phyloP scores from a whole-genome alignment of 2,329 filamentous ascomycete species.

The Clarireedia monteithiana region DNA sequence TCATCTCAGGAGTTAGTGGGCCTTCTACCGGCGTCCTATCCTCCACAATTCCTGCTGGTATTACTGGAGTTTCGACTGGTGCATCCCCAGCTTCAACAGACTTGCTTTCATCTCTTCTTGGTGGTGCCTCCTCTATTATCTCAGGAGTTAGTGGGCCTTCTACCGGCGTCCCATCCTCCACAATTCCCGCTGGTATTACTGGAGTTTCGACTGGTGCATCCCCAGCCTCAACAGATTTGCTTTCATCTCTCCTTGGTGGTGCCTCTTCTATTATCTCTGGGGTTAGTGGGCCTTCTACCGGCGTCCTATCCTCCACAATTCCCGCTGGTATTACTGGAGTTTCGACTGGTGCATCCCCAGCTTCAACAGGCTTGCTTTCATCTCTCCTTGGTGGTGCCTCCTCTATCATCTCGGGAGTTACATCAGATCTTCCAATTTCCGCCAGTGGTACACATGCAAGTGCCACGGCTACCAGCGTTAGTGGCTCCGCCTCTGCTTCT shows the following conservation, averaged over 20 bases:
- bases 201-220: not conserved
- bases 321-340: not conserved
- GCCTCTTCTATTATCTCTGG: not conserved
- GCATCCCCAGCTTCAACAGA: not conserved
- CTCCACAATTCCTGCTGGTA: not conserved
- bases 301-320: not conserved
- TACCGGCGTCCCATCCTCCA: not conserved
- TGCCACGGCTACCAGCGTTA: not conserved
- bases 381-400: not conserved
- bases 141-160: not conserved
- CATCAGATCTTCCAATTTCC: not conserved
- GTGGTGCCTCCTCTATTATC: not conserved
- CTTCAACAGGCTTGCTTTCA: not conserved
- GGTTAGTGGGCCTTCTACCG: not conserved
- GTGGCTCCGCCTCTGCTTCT: not conserved
- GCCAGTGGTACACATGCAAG: not conserved
- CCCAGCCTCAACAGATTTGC: not conserved
- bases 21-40: not conserved
- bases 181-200: not conserved
- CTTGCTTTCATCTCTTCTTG: conserved; percentile 1
- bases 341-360: not conserved
- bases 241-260: not conserved
- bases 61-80: not conserved
- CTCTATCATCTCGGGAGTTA: not conserved
- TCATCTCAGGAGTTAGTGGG: not conserved